Percentiles rank a stretch among this genome's conserved stretches.
phyloP scores from a whole-genome alignment of 331 rosid species.

The Prunus yedoensis region DNA sequence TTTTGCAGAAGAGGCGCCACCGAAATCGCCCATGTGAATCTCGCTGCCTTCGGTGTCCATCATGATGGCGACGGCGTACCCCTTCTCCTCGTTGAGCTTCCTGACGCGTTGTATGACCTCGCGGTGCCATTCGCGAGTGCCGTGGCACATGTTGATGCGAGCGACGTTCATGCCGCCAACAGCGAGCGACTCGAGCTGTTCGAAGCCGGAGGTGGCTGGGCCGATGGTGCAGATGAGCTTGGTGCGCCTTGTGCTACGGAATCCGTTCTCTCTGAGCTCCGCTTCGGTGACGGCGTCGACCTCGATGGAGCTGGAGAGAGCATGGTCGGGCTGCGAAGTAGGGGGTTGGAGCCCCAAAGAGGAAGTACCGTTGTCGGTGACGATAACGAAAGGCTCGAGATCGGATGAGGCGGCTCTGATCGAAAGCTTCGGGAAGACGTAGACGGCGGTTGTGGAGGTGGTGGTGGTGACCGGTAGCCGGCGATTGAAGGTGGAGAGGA shows the following conservation, averaged over 20 bases:
- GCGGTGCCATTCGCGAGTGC: slow-evolving; percentile 70
- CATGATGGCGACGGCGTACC: slow-evolving; percentile 94
- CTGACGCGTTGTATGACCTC: slow-evolving; percentile 70
- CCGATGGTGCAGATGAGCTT: slow-evolving; percentile 93
- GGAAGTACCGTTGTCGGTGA: slow-evolving; percentile 36
- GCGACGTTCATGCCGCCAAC: slow-evolving; percentile 99
- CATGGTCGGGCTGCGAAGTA: slow-evolving; percentile 2
- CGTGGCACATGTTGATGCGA: slow-evolving; percentile 86
- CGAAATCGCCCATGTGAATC: slow-evolving; percentile 98
- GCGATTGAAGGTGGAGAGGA: slow-evolving; percentile 9
- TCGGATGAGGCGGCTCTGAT: slow-evolving; percentile 43
- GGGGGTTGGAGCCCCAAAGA: slow-evolving; percentile 20
- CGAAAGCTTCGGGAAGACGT: slow-evolving; percentile 14
- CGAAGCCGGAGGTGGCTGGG: slow-evolving; percentile 74
- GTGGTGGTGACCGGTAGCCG: slow-evolving; percentile 32
- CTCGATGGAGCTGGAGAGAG: slow-evolving; percentile 49
- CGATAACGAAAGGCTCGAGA: slow-evolving; percentile 31
- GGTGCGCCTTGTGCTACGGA: slow-evolving; percentile 84
- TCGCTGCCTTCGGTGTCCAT: slow-evolving; percentile 99
- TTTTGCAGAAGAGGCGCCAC: slow-evolving; percentile 86
- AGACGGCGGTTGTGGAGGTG: background rate
- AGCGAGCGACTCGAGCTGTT: slow-evolving; percentile 88
- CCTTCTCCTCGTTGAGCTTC: slow-evolving; percentile 77
- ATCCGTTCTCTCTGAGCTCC: slow-evolving; percentile 86
- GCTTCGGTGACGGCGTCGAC: slow-evolving; percentile 84